Evolutionary conservation across 2,329 filamentous ascomycete genomes (phyloP).

Genomic region (Colletotrichum paranaense): DNA sequence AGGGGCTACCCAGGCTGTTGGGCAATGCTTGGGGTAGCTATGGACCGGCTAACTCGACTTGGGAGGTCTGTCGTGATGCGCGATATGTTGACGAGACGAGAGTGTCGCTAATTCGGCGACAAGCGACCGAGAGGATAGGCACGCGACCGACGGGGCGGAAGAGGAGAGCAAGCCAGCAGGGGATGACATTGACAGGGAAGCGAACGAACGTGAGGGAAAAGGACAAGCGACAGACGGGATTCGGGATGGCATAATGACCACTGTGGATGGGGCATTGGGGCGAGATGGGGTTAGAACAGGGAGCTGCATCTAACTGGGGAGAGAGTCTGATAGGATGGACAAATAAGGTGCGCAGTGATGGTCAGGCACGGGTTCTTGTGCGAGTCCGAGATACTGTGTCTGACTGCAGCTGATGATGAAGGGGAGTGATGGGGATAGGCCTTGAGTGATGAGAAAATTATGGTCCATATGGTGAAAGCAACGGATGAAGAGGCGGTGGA

Average conservation of each 20-base stretch:
- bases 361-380: slow-evolving; percentile 1
- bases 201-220: background rate
- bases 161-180: background rate
- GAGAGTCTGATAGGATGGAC: slow-evolving; percentile 28
- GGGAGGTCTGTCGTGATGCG: slow-evolving; percentile 25
- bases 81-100: slow-evolving; percentile 5
- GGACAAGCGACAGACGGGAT: background rate
- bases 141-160: slow-evolving; percentile 14
- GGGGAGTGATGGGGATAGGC: background rate
- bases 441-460: background rate
- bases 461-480: background rate
- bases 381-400: background rate
- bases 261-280: slow-evolving; percentile 1
- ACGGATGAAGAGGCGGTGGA: background rate
- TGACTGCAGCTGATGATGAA: background rate
- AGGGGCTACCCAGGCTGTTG: background rate
- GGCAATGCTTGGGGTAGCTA: background rate
- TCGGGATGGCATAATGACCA: background rate
- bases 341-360: slow-evolving; percentile 25
- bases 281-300: slow-evolving; percentile 17
- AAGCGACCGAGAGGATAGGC: slow-evolving; percentile 12
- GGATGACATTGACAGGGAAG: background rate
- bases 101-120: background rate
- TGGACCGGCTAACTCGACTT: slow-evolving; percentile 24
- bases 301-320: slow-evolving; percentile 15